Base-by-base conservation (phyloP, 2,329 filamentous ascomycete species). In the Parastagonospora avenae region DNA sequence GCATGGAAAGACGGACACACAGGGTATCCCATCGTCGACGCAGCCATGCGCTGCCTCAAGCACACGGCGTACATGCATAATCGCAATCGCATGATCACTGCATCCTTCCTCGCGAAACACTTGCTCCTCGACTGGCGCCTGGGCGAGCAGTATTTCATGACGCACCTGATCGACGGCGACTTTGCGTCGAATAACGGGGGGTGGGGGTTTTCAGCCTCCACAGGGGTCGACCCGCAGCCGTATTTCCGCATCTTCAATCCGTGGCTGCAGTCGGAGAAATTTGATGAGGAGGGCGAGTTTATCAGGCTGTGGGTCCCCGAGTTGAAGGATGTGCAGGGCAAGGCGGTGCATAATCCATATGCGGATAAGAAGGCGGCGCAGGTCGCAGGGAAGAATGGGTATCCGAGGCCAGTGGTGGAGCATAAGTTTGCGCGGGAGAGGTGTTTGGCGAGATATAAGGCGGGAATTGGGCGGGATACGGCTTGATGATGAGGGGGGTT, bases 201-300 rank as follows among this genome's bases (percentile, higher is more conserved):
- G 0, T 88, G 85, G 85, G 86, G 85, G 0, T 87, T 87, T 59
- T 74, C 80, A 19, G 85, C 87, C 4, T 84, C 81, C 14, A 87
- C 86, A 0, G 89, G 90, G 1, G 89, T 92, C 6, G 91, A 95
- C 71, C 89, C 91, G 1, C 90, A 96, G 73, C 91, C 92, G 0
- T 96, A 95, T 69, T 96, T 96, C 57, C 82, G 91, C 6, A 89
- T 96, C 44, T 96, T 96, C 75, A 96, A 95, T 64, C 92, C 92
- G 0, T 70, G 91, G 38, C 75, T 90, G 14, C 92, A 96, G 77
- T 91, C 88, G 61, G 90, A 94, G 79, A 92, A 89, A 73, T 96
- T 95, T 62, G 92, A 96, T 67, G 77, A 82, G 0, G 79, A 88
- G 0, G 92, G 91, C 0, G 84, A 85, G 12, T 96, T 93, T 69